Conservation (phyloP, 2,329 filamentous ascomycete species). For the Nigrospora oryzae region DNA sequence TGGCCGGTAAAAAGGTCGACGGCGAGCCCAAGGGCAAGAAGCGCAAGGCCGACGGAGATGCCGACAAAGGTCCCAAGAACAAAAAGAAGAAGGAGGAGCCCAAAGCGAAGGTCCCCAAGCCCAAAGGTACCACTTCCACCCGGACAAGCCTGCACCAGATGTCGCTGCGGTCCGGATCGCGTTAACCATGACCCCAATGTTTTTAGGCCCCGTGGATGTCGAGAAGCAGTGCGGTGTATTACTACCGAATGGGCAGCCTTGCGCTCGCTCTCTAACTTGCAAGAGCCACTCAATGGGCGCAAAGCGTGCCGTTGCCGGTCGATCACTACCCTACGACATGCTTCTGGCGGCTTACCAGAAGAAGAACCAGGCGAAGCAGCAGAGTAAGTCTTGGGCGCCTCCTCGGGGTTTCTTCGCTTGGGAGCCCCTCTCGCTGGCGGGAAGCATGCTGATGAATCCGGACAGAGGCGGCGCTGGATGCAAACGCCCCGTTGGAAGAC, state of each 20-base stretch:
- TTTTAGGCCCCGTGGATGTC: slow-evolving; percentile 74
- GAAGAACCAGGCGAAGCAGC: slow-evolving; percentile 97
- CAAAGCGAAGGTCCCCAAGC: slow-evolving; percentile 74
- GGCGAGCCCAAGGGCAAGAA: slow-evolving; percentile 67
- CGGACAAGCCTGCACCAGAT: background rate
- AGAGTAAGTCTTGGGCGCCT: slow-evolving; percentile 54
- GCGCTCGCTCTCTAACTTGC: slow-evolving; percentile 82
- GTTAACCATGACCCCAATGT: slow-evolving; percentile 4
- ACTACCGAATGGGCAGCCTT: slow-evolving; percentile 76
- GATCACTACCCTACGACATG: slow-evolving; percentile 88
- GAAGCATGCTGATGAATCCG: slow-evolving; percentile 10
- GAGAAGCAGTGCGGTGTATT: slow-evolving; percentile 89
- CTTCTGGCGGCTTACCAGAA: slow-evolving; percentile 83
- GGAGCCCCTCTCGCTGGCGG: too few relatives aligned
- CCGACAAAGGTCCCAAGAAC: slow-evolving; percentile 74
- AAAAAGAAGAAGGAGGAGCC: slow-evolving; percentile 96
- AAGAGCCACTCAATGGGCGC: slow-evolving; percentile 95
- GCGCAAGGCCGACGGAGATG: slow-evolving; percentile 65
- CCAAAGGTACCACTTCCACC: slow-evolving; percentile 51
- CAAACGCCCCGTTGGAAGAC: slow-evolving; percentile 83
- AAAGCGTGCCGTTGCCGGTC: slow-evolving; percentile 78
- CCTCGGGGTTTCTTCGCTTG: background rate
- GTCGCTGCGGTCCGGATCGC: background rate
- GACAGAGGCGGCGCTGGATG: slow-evolving; percentile 85
- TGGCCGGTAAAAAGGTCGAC: slow-evolving; percentile 54